These are phyloP conservation scores for Quercus glauca DNA, from an alignment of 306 rosid genomes.

Conservation along the genomic window DNA sequence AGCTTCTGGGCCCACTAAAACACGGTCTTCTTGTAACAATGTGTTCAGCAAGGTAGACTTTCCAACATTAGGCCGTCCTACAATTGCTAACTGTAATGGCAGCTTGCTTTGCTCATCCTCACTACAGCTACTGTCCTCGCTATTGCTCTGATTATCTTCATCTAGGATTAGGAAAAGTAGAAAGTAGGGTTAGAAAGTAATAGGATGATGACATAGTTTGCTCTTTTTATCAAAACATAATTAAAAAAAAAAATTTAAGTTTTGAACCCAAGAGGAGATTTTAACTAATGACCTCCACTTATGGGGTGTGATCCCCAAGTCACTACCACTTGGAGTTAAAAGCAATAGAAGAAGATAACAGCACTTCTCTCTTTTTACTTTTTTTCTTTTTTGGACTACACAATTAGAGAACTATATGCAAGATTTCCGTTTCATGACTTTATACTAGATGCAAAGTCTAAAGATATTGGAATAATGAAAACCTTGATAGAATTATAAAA, in stretches of 20 bases:
- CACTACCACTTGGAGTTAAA: too few species aligned
- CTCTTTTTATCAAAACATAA: background rate
- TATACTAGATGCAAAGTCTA: background rate
- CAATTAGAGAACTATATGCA: background rate
- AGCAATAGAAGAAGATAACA: too few species aligned
- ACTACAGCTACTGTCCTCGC: slow-evolving; percentile 28
- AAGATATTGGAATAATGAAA: background rate
- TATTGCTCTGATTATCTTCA: slow-evolving; percentile 37
- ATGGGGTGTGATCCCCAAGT: too few species aligned
- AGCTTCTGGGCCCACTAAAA: slow-evolving; percentile 95
- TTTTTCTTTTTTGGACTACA: background rate
- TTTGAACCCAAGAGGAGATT: too few species aligned
- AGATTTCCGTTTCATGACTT: background rate
- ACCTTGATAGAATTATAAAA: background rate
- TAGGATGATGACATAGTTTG: background rate
- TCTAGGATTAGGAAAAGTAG: slow-evolving; percentile 33
- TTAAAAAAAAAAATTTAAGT: background rate
- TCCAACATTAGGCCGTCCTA: slow-evolving; percentile 97
- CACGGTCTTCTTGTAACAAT: slow-evolving; percentile 90
- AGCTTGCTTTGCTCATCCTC: slow-evolving; percentile 65
- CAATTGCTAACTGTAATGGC: slow-evolving; percentile 86
- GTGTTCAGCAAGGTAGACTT: slow-evolving; percentile 87
- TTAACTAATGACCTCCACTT: too few species aligned
- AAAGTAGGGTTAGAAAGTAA: slow-evolving; percentile 13
- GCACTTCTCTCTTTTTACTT: too few species aligned